A percentile compares a stretch with the other conserved stretches of the same genome.
These are phyloP conservation scores for Claviceps sorghi DNA, from an alignment of 2,329 filamentous ascomycete genomes.

Conservation along the genomic window DNA sequence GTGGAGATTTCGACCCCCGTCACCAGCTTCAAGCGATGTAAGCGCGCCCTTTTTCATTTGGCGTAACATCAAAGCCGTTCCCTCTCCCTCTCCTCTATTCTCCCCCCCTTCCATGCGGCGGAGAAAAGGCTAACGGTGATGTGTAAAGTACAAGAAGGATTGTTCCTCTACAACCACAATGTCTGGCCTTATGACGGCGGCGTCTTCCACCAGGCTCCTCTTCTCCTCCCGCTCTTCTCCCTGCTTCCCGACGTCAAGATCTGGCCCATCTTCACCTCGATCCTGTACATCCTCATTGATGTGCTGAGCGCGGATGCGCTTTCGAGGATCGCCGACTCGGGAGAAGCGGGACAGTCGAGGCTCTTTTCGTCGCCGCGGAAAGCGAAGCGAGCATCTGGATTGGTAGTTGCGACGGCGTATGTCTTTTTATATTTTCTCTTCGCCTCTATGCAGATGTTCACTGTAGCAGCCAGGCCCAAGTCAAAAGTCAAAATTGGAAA, in stretches of 20 bases:
- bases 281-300: slow-evolving; percentile 72
- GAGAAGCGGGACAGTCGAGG: slow-evolving; percentile 58
- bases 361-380: slow-evolving; percentile 68
- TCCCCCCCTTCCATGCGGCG: too few relatives aligned
- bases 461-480: not conserved
- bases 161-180: slow-evolving; percentile 92
- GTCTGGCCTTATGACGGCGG: slow-evolving; percentile 95
- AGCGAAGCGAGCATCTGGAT: slow-evolving; percentile 57
- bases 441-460: not conserved
- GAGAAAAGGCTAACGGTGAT: not conserved
- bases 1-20: slow-evolving; percentile 96
- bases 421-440: slow-evolving; percentile 11
- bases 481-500: not conserved
- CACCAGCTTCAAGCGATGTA: slow-evolving; percentile 94
- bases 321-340: slow-evolving; percentile 64
- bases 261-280: slow-evolving; percentile 58
- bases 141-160: slow-evolving; percentile 70
- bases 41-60: slow-evolving; percentile 17
- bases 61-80: not conserved
- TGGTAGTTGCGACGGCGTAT: slow-evolving; percentile 66
- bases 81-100: not conserved
- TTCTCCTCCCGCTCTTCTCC: slow-evolving; percentile 83
- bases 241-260: slow-evolving; percentile 57
- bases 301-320: slow-evolving; percentile 70
- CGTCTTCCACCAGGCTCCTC: slow-evolving; percentile 65